These are phyloP conservation scores for Annulohypoxylon truncatum DNA, from an alignment of 2,329 filamentous ascomycete genomes.

Conservation along the genomic window DNA sequence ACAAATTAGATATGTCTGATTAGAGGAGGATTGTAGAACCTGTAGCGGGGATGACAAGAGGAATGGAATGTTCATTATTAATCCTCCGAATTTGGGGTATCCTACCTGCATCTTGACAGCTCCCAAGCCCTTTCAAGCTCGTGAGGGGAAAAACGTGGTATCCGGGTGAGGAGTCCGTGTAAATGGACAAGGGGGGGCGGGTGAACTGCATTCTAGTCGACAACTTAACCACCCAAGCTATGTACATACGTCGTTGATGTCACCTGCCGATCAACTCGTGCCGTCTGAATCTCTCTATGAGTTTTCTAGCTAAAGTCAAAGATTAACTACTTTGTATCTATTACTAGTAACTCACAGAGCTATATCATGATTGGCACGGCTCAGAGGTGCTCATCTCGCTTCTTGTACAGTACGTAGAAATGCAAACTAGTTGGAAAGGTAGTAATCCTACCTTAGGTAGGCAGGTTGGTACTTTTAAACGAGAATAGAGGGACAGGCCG, in stretches of 20 bases:
- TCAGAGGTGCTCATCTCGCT: constrained; percentile 19
- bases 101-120: constrained; percentile 41
- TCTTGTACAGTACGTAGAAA: constrained; percentile 11
- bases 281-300: constrained; percentile 18
- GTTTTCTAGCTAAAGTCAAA: constrained; percentile 22
- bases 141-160: constrained; percentile 43
- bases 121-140: constrained; percentile 21
- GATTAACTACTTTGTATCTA: constrained; percentile 14
- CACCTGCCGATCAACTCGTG: constrained; percentile 29
- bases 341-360: constrained; percentile 3
- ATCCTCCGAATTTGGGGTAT: constrained; percentile 43
- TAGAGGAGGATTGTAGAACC: constrained; percentile 6
- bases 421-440: constrained; percentile 10
- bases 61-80: constrained; percentile 28
- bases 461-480: background rate
- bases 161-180: constrained; percentile 35
- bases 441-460: background rate
- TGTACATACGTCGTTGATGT: constrained; percentile 33
- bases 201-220: constrained; percentile 23
- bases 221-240: constrained; percentile 8
- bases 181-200: constrained; percentile 22
- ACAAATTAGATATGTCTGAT: background rate
- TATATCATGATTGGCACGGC: background rate
- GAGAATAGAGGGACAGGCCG: constrained; percentile 1
- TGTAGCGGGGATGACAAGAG: constrained; percentile 20